Percentiles rank a stretch among this genome's conserved stretches.
These are phyloP conservation scores for Lachancea waltii DNA, from an alignment of 805 yeast species.

Conservation along the genomic window DNA sequence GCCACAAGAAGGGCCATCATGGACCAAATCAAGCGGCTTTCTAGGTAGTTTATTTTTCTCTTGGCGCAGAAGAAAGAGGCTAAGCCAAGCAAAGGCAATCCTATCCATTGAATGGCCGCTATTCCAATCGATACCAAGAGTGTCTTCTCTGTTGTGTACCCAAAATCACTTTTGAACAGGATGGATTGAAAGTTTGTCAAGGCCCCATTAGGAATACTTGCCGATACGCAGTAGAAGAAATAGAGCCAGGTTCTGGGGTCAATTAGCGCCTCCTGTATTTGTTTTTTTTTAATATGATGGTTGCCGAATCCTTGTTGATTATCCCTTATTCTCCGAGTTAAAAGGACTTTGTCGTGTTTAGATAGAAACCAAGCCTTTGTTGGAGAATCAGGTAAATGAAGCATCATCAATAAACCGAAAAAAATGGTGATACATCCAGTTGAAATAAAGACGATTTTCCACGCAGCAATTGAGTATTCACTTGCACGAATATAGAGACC, in stretches of 20 bases:
- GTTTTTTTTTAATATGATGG: constrained; percentile 44
- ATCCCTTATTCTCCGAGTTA: constrained; percentile 42
- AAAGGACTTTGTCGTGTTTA: constrained; percentile 39
- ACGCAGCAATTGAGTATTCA: constrained; percentile 38
- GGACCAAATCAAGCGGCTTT: constrained; percentile 28
- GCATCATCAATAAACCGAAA: constrained; percentile 38
- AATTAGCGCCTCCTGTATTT: constrained; percentile 40
- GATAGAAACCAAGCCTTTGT: constrained; percentile 38
- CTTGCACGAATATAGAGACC: constrained; percentile 36
- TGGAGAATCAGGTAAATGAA: constrained; percentile 50
- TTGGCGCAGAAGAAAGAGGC: constrained; percentile 18
- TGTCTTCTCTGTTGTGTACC: constrained; percentile 33
- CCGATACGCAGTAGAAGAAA: constrained; percentile 33
- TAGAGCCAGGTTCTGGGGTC: constrained; percentile 44
- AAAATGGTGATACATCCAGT: constrained; percentile 50
- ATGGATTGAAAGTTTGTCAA: constrained; percentile 40
- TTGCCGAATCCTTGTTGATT: constrained; percentile 52
- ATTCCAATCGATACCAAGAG: constrained; percentile 37
- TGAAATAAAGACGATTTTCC: constrained; percentile 53
- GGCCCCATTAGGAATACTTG: constrained; percentile 46
- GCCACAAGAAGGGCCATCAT: constrained; percentile 28
- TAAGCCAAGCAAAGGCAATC: constrained; percentile 26
- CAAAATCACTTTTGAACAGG: constrained; percentile 35
- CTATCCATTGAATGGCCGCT: constrained; percentile 38
- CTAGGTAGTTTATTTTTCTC: constrained; percentile 13